phyloP scores from a whole-genome alignment of 2,329 filamentous ascomycete genomes.

The Lachnellula arida region DNA sequence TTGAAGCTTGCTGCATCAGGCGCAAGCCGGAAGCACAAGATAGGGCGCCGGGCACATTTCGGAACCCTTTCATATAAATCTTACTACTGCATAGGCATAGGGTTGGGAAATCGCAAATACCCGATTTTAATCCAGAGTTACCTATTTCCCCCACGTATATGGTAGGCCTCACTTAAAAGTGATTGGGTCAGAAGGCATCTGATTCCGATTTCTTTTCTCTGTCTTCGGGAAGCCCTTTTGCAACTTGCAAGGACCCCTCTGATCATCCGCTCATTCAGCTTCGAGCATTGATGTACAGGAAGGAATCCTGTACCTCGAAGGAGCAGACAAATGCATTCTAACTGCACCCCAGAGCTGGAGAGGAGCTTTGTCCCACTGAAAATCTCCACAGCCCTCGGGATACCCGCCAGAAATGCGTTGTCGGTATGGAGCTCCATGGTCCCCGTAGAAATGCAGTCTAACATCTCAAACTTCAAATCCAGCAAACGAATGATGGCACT shows the following conservation, averaged over 20 bases:
- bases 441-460: too few species aligned
- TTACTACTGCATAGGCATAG: not conserved
- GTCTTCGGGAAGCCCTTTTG: not conserved
- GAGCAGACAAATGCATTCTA: not conserved
- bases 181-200: not conserved
- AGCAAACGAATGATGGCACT: too few species aligned
- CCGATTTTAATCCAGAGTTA: not conserved
- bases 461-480: too few species aligned
- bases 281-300: not conserved
- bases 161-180: not conserved
- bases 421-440: too few species aligned
- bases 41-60: not conserved
- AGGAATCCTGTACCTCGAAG: not conserved
- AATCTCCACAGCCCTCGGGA: too few species aligned
- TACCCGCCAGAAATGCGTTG: too few species aligned
- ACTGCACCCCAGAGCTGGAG: not conserved
- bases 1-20: constrained; percentile 10
- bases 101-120: not conserved
- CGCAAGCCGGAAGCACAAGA: not conserved
- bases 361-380: too few species aligned
- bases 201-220: not conserved
- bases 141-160: not conserved
- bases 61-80: not conserved
- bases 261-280: not conserved
- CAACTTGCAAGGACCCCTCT: not conserved